phyloP scores from a whole-genome alignment of 805 yeast species.

The Candida chilensis region DNA sequence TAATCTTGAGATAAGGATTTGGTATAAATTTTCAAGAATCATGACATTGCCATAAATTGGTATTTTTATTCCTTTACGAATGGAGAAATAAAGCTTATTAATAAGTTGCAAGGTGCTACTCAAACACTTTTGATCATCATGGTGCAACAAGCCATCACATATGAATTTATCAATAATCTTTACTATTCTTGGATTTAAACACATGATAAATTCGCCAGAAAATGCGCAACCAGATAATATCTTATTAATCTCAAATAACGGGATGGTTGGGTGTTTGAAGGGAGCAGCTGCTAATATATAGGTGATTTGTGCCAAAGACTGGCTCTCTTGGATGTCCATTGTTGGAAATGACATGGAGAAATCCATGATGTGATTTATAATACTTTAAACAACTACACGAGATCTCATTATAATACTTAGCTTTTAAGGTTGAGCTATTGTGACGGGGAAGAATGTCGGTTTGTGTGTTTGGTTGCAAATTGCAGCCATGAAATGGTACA shows the following conservation, averaged over 20 bases:
- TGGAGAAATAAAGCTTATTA: background rate
- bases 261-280: background rate
- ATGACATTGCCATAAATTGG: background rate
- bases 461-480: too few relatives aligned
- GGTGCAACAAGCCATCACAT: slow-evolving; percentile 1
- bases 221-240: background rate
- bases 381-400: too few relatives aligned
- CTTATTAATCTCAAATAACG: background rate
- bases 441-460: too few relatives aligned
- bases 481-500: too few relatives aligned
- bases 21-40: background rate
- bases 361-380: too few relatives aligned
- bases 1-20: background rate
- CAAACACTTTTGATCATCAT: background rate
- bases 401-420: too few relatives aligned
- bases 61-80: background rate
- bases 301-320: background rate
- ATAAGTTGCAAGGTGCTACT: background rate
- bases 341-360: too few relatives aligned
- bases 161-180: background rate
- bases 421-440: too few relatives aligned
- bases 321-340: background rate
- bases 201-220: background rate
- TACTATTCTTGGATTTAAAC: background rate
- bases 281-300: slow-evolving; percentile 1